Conservation (phyloP, 2,329 filamentous ascomycete species). For the Dothistroma septosporum region DNA sequence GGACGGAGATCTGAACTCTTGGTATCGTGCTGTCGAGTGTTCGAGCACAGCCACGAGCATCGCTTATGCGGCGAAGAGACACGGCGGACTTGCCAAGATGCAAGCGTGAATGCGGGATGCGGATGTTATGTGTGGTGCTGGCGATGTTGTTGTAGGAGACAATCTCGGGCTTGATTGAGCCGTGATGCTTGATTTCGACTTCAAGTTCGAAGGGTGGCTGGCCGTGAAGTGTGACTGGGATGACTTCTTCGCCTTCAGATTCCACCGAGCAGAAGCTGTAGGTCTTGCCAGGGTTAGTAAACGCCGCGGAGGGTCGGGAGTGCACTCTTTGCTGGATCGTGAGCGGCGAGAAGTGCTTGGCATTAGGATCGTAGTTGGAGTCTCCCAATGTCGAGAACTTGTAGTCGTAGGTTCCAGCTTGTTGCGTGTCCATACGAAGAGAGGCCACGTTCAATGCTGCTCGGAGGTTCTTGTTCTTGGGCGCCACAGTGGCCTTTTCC, state of each 20-base stretch:
- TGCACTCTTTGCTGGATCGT: constrained; percentile 79
- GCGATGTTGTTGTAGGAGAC: constrained; percentile 77
- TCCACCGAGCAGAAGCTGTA: constrained; percentile 95
- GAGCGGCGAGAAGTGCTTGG: constrained; percentile 61
- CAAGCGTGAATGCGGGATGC: constrained; percentile 78
- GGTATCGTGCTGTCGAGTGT: constrained; percentile 63
- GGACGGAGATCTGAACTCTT: constrained; percentile 84
- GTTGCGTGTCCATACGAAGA: constrained; percentile 79
- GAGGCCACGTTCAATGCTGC: constrained; percentile 71
- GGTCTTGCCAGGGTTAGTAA: constrained; percentile 80
- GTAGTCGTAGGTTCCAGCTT: constrained; percentile 80
- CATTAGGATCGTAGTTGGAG: constrained; percentile 74
- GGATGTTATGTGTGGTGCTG: constrained; percentile 69
- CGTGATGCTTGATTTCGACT: constrained; percentile 88
- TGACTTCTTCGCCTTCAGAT: constrained; percentile 70
- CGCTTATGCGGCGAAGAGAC: constrained; percentile 82
- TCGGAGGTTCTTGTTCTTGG: constrained; percentile 66
- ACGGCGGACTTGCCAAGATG: constrained; percentile 86
- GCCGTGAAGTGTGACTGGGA: constrained; percentile 80
- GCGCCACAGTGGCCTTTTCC: constrained; percentile 59
- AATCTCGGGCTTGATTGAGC: constrained; percentile 71
- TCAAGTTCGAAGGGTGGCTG: constrained; percentile 85
- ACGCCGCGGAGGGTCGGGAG: constrained; percentile 74
- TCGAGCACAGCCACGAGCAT: constrained; percentile 79
- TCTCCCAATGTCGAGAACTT: constrained; percentile 79